Evolutionary conservation across 1,139 yeast species (phyloP).

Genomic region (Hemisphaericaspora subhashii): DNA sequence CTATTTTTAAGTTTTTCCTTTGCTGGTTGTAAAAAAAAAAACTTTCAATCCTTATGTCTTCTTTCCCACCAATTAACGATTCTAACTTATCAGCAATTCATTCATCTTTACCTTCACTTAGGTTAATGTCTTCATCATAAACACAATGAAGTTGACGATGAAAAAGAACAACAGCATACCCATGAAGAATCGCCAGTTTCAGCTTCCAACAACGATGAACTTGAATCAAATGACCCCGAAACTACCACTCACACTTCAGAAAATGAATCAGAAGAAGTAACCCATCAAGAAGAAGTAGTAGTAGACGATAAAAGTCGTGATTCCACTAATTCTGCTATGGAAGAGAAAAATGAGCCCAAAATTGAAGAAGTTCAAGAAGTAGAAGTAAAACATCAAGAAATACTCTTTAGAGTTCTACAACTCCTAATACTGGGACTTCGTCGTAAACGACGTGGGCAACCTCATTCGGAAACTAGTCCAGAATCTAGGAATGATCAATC

Average conservation of each 20-base stretch:
- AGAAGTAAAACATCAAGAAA: slow-evolving; percentile 27
- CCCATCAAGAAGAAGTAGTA: slow-evolving; percentile 6
- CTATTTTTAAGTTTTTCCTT: no score
- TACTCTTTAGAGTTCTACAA: slow-evolving; percentile 11
- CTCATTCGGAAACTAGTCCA: no score
- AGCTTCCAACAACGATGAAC: neutral
- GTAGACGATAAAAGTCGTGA: neutral
- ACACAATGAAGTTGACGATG: slow-evolving; percentile 1
- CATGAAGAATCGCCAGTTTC: neutral
- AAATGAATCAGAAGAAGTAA: slow-evolving; percentile 6
- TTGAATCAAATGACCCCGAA: slow-evolving; percentile 1
- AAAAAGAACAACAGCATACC: slow-evolving; percentile 1
- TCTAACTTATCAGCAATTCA: no score
- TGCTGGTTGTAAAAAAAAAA: no score
- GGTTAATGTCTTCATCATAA: slow-evolving; percentile 10
- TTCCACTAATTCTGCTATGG: neutral
- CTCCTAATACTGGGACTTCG: no score
- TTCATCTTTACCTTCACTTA: no score
- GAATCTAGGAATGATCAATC: no score
- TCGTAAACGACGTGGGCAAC: no score
- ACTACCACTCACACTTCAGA: slow-evolving; percentile 3
- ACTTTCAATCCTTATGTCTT: no score
- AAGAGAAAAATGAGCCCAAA: neutral
- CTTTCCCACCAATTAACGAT: no score
- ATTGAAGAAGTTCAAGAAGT: slow-evolving; percentile 11